Base-by-base conservation (phyloP, 345 rosid genomes). In the Syzygium oleosum region DNA sequence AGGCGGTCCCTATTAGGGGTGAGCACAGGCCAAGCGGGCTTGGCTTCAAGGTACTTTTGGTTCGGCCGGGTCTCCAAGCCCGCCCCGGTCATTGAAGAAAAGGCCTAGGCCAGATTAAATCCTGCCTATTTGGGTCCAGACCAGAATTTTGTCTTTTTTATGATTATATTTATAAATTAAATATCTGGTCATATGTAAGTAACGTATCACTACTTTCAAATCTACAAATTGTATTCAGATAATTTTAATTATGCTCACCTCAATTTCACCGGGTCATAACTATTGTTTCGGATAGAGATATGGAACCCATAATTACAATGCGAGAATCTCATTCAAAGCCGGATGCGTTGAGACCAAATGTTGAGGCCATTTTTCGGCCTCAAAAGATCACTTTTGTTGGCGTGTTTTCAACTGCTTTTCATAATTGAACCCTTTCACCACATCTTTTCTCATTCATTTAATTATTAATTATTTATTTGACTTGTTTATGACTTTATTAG, bases 261-360 rank as follows among this genome's bases (percentile, higher is more conserved):
- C 0, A 59, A 59, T 59, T 25, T 0, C 27, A 6, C 65, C 12
- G 2, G 52, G 52, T 51, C 52, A 51, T 6, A n/a, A 59, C 27
- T n/a, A 59, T 4, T 59, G 65, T 59, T 59, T 59, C 65, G 31
- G 12, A n/a, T 27, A 25, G 65, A 59, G 65, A 59, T 59, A 59
- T 25, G 65, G 65, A 59, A 27, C 65, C 65, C 0, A 59, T 11
- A 59, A 12, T 3, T 59, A 51, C 52, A 51, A 51, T 11, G 52
- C 52, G 52, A 51, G 46, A 17, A 73, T 34, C 1, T 34, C 25
- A 19, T 73, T 34, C 49, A 5, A 10, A 38, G 83, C 83, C 49
- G 14, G 14, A 38, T 73, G 49, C 14, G 2, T 38, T 3, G 43
- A 11, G 49, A 73, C 83, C 83, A 38, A 73, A 34, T 17, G 49